Evolutionary conservation across 192 early-diverging fungal genomes (phyloP).

Genomic region (Phlyctochytrium arcticum): DNA sequence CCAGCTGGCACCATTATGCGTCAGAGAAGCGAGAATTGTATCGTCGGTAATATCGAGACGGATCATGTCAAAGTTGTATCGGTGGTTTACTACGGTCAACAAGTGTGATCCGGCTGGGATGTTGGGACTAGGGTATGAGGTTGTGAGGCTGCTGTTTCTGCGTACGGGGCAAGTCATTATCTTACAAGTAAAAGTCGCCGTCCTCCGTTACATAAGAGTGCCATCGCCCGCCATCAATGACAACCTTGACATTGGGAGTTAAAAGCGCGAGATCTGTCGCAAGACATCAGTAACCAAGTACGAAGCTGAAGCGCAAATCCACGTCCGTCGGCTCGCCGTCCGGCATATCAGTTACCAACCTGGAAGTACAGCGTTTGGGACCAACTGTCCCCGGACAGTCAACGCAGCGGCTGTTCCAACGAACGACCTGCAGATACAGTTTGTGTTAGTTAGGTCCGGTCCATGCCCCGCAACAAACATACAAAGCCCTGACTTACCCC

Average conservation of each 20-base stretch:
- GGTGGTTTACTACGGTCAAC: conserved; percentile 26
- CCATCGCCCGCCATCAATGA: conserved; percentile 29
- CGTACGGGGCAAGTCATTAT: neutral
- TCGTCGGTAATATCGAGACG: neutral
- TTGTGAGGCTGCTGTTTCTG: no score
- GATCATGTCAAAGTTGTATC: conserved; percentile 28
- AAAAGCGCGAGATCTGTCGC: conserved; percentile 15
- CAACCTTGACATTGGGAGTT: conserved; percentile 16
- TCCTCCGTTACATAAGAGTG: conserved; percentile 33
- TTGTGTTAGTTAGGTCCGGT: no score
- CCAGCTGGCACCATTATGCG: conserved; percentile 5
- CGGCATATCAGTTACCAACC: no score
- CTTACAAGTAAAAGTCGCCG: conserved; percentile 37
- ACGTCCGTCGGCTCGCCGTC: no score
- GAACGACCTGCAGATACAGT: no score
- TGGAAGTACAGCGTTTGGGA: no score
- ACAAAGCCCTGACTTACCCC: no score
- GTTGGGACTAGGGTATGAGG: conserved; percentile 17
- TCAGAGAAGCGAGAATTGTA: conserved; percentile 6
- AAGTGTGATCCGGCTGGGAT: conserved; percentile 39
- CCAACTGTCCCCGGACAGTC: no score
- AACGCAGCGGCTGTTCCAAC: no score
- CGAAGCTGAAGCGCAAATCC: no score
- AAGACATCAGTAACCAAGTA: no score
- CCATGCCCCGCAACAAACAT: no score